Evolutionary conservation across 2,329 filamentous ascomycete genomes (phyloP).

Genomic region (Ophiocordyceps robertsii): DNA sequence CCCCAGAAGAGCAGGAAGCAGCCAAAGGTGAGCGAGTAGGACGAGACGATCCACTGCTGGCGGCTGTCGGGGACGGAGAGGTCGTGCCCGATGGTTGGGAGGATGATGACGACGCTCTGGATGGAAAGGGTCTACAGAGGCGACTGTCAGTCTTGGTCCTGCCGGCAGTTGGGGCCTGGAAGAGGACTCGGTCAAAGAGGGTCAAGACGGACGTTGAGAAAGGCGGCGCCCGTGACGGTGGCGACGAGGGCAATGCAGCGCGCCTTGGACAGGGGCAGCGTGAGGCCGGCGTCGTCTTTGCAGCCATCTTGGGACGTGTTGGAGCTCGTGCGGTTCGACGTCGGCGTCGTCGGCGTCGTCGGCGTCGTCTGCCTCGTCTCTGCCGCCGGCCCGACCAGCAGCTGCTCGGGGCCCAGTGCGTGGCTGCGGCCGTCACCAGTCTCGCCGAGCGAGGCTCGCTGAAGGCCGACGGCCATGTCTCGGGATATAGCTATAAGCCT

Average conservation of each 20-base stretch:
- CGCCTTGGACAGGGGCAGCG: conserved; percentile 31
- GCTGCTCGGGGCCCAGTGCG: too few relatives aligned
- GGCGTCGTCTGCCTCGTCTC: not conserved
- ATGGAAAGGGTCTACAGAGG: conserved; percentile 35
- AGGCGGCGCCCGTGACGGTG: conserved; percentile 40
- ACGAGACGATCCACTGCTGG: conserved; percentile 53
- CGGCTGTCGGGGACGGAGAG: conserved; percentile 43
- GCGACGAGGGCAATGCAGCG: conserved; percentile 39
- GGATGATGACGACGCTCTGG: conserved; percentile 46
- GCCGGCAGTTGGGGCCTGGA: too few relatives aligned
- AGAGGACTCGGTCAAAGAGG: too few relatives aligned
- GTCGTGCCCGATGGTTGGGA: conserved; percentile 45
- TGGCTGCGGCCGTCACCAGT: too few relatives aligned
- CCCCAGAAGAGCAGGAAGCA: conserved; percentile 58
- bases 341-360: too few relatives aligned
- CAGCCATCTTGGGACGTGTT: conserved; percentile 2
- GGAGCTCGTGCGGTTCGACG: too few relatives aligned
- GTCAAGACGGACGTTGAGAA: conserved; percentile 33
- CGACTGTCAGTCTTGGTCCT: conserved; percentile 6
- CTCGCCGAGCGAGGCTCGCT: too few relatives aligned
- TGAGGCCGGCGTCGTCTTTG: conserved; percentile 9
- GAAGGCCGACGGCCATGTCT: too few relatives aligned
- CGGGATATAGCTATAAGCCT: too few relatives aligned
- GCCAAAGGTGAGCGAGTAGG: conserved; percentile 52
- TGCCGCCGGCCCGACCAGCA: too few relatives aligned